A percentile compares a stretch with the other conserved stretches of the same genome.
phyloP scores from a whole-genome alignment of 176 grass and related monocot genomes.

The Aegilops tauschii region DNA sequence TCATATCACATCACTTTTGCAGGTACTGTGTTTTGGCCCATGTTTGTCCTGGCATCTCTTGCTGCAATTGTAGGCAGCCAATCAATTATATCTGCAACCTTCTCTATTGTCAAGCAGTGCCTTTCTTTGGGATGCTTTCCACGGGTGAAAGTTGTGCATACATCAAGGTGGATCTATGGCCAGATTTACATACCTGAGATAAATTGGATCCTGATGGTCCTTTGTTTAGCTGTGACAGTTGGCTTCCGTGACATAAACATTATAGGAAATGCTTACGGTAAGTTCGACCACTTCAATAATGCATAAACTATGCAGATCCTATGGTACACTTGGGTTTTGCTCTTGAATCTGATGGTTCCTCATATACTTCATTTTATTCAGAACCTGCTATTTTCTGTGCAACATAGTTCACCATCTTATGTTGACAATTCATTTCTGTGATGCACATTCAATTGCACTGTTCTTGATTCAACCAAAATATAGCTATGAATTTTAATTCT shows the following conservation, averaged over 20 bases:
- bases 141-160: constrained; percentile 72
- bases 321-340: background rate
- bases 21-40: constrained; percentile 70
- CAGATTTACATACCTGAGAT: constrained; percentile 92
- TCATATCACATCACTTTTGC: constrained; percentile 27
- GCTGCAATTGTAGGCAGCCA: constrained; percentile 75
- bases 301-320: background rate
- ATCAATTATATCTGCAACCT: constrained; percentile 76
- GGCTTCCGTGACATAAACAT: constrained; percentile 56
- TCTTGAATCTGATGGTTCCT: background rate
- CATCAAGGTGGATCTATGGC: constrained; percentile 73
- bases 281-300: constrained; percentile 27
- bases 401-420: background rate
- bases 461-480: background rate
- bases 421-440: background rate
- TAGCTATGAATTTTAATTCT: background rate
- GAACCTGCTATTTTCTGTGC: background rate
- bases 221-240: constrained; percentile 59
- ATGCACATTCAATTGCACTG: background rate
- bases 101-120: constrained; percentile 79
- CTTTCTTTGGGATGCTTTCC: constrained; percentile 77
- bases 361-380: background rate
- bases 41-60: constrained; percentile 71
- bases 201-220: constrained; percentile 79
- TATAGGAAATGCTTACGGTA: constrained; percentile 86